These are phyloP conservation scores for Saccharum hybrid DNA, from an alignment of 202 grass and related monocot species.

Conservation along the genomic window DNA sequence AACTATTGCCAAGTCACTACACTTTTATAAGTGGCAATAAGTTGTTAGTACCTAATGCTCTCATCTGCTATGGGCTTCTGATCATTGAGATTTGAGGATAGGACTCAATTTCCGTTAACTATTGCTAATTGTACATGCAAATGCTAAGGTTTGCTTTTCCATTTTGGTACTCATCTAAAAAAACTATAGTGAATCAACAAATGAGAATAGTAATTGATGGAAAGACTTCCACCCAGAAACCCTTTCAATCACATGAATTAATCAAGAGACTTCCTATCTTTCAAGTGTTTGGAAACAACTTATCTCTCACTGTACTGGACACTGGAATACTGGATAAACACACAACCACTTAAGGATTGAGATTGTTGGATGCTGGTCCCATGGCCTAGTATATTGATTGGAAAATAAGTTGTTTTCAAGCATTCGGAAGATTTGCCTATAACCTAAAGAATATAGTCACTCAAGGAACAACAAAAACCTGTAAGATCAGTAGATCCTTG, in stretches of 20 bases:
- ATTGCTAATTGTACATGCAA: not conserved
- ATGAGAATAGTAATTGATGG: not conserved
- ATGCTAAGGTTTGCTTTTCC: not conserved
- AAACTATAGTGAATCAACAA: not conserved
- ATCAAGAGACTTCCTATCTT: not conserved
- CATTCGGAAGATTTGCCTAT: not conserved
- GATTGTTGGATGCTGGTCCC: not conserved
- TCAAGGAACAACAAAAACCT: not conserved
- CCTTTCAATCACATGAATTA: not conserved
- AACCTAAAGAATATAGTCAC: constrained; percentile 5
- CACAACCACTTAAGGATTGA: not conserved
- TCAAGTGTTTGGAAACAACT: not conserved
- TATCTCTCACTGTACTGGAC: not conserved
- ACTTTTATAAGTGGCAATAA: not conserved
- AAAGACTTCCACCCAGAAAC: not conserved
- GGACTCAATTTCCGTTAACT: not conserved
- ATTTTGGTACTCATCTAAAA: not conserved
- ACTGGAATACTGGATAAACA: not conserved
- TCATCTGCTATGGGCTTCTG: not conserved
- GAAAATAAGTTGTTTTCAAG: not conserved
- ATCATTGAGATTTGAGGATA: not conserved
- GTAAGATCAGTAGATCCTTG: not conserved
- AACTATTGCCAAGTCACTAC: not conserved
- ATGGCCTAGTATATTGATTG: not conserved
- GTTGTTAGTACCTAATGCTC: not conserved